A percentile compares a stretch with the other conserved stretches of the same genome.
Evolutionary conservation across 495 filamentous ascomycete species (phyloP).

Genomic region (Neurospora pannonica): DNA sequence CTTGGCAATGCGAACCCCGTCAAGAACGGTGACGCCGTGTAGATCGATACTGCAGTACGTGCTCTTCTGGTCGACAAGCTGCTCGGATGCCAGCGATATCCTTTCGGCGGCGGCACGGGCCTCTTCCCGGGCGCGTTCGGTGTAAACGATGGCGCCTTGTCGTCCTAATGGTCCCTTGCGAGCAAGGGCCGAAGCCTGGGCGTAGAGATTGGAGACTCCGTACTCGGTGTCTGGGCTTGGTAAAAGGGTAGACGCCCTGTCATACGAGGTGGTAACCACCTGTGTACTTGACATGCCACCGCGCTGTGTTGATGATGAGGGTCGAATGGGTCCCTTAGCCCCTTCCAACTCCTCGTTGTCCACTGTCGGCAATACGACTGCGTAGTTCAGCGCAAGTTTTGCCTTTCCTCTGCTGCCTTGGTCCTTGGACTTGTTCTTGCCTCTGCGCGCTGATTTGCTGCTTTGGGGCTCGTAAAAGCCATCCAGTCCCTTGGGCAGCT

Average conservation of each 20-base stretch:
- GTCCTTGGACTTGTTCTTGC: constrained; percentile 21
- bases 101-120: constrained; percentile 12
- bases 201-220: constrained; percentile 8
- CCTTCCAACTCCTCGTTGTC: constrained; percentile 16
- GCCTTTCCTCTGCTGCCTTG: neutral
- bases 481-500: constrained; percentile 64
- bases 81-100: constrained; percentile 39
- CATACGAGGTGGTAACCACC: neutral
- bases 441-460: constrained; percentile 32
- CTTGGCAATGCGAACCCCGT: constrained; percentile 67
- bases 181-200: constrained; percentile 22
- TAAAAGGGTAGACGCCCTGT: neutral
- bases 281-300: neutral
- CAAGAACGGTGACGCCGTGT: constrained; percentile 72
- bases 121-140: constrained; percentile 22
- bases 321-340: constrained; percentile 11
- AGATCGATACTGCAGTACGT: constrained; percentile 55
- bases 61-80: constrained; percentile 52
- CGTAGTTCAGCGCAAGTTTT: constrained; percentile 14
- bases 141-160: constrained; percentile 30
- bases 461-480: constrained; percentile 53
- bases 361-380: constrained; percentile 10
- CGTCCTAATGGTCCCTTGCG: constrained; percentile 31
- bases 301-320: neutral
- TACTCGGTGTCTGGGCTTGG: neutral